phyloP scores from a whole-genome alignment of 169 alveolate species.

The Plasmodium chabaudi region DNA sequence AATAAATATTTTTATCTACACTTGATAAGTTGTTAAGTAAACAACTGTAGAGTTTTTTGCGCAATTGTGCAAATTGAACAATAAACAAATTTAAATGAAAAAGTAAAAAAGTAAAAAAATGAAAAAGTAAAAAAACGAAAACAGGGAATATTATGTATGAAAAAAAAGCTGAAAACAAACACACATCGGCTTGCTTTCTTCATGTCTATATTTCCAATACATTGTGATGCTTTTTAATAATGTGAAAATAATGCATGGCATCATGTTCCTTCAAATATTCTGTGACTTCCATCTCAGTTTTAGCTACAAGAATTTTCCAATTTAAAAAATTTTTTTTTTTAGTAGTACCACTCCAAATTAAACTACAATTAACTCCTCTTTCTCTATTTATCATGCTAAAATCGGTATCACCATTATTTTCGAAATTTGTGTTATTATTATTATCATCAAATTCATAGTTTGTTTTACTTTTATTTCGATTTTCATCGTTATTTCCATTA shows the following conservation, averaged over 20 bases:
- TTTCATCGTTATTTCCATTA: constrained; percentile 2
- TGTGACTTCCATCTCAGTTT: constrained; percentile 62
- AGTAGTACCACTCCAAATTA: constrained; percentile 86
- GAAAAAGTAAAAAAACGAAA: constrained; percentile 7
- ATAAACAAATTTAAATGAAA: background rate
- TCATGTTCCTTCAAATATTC: constrained; percentile 40
- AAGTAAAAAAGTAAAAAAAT: constrained; percentile 6
- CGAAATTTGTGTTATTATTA: constrained; percentile 23
- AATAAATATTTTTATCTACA: no score
- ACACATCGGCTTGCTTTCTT: background rate
- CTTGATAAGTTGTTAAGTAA: constrained; percentile 25
- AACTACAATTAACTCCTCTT: constrained; percentile 80
- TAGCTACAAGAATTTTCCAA: constrained; percentile 81
- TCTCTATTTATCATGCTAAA: constrained; percentile 19
- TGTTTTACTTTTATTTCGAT: background rate
- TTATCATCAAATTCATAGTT: background rate
- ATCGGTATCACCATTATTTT: constrained; percentile 18
- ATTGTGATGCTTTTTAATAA: constrained; percentile 39
- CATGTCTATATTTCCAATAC: constrained; percentile 11
- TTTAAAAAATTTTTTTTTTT: constrained; percentile 81
- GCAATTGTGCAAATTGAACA: no score
- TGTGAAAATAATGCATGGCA: constrained; percentile 70
- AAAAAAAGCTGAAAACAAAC: background rate
- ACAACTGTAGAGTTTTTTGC: background rate
- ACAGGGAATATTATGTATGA: background rate